Percentiles rank a stretch among this genome's conserved stretches.
phyloP scores from a whole-genome alignment of 495 filamentous ascomycete genomes.

The Daldinia bambusicola region DNA sequence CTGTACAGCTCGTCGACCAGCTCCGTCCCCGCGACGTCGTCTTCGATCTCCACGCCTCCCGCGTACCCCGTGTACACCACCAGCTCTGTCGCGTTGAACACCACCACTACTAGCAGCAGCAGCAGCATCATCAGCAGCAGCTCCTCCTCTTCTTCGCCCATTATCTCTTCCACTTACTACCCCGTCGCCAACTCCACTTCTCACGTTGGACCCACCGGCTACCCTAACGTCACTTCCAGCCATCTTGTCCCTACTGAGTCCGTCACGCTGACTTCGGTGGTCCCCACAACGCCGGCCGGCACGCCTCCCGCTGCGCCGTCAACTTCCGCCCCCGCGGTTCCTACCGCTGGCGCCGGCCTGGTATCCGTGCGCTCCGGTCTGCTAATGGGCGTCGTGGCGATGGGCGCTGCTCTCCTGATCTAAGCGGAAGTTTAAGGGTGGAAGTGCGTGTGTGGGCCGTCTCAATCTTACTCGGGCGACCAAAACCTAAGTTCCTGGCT shows the following conservation, averaged over 20 bases:
- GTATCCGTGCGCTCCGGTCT: conserved; percentile 55
- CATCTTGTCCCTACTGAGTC: conserved; percentile 43
- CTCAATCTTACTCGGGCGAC: not conserved
- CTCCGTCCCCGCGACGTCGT: conserved; percentile 12
- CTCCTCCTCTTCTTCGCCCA: conserved; percentile 35
- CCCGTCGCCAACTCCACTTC: conserved; percentile 53
- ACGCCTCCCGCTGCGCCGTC: conserved; percentile 22
- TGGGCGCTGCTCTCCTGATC: conserved; percentile 56
- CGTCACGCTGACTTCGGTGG: conserved; percentile 40
- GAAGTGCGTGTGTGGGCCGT: not conserved
- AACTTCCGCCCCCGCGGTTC: not conserved
- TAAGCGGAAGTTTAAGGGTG: conserved; percentile 35
- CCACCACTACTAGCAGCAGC: conserved; percentile 26
- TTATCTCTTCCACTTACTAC: conserved; percentile 42
- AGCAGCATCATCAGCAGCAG: too few relatives aligned
- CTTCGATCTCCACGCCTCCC: conserved; percentile 26
- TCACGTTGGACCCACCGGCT: conserved; percentile 52
- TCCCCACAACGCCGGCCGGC: conserved; percentile 16
- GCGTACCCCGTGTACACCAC: conserved; percentile 33
- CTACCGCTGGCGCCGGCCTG: conserved; percentile 50
- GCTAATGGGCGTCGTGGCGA: conserved; percentile 54
- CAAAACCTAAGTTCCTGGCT: not conserved
- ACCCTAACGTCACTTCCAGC: conserved; percentile 42
- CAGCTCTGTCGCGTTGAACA: conserved; percentile 35
- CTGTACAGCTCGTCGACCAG: conserved; percentile 44